phyloP scores from a whole-genome alignment of 2,329 filamentous ascomycete species.

The Aspergillus tamarii region DNA sequence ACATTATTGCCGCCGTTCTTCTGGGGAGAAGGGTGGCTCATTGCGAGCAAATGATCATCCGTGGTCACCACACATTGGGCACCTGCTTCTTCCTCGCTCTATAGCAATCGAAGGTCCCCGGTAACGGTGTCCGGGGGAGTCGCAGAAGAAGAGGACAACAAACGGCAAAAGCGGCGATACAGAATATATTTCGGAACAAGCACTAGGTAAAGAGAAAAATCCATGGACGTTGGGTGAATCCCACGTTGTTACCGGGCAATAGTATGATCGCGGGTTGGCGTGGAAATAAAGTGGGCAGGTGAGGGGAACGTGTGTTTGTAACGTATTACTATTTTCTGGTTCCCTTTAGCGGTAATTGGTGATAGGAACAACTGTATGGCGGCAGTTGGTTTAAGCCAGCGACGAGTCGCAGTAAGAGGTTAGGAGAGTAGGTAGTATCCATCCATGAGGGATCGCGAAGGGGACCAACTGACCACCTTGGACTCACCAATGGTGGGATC shows the following conservation, averaged over 20 bases:
- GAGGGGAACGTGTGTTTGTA: constrained; percentile 7
- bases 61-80: constrained; percentile 39
- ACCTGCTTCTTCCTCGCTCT: constrained; percentile 12
- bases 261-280: constrained; percentile 12
- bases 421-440: not conserved
- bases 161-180: constrained; percentile 17
- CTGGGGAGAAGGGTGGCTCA: constrained; percentile 43
- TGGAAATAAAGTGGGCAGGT: constrained; percentile 5
- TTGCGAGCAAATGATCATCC: constrained; percentile 41
- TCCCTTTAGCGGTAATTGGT: constrained; percentile 1
- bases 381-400: not conserved
- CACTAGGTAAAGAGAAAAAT: constrained; percentile 22
- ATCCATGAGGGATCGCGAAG: not conserved
- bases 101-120: constrained; percentile 17
- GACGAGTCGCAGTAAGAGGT: not conserved
- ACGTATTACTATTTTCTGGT: constrained; percentile 6
- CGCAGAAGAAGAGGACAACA: constrained; percentile 12
- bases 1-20: constrained; percentile 38
- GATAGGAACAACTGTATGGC: constrained; percentile 1
- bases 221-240: constrained; percentile 25
- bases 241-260: constrained; percentile 19
- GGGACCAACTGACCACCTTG: not conserved
- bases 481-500: not conserved
- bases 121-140: constrained; percentile 15
- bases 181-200: constrained; percentile 21